Conservation (phyloP, 176 grass and related monocot genomes). For the Cenchrus fungigraminus region DNA sequence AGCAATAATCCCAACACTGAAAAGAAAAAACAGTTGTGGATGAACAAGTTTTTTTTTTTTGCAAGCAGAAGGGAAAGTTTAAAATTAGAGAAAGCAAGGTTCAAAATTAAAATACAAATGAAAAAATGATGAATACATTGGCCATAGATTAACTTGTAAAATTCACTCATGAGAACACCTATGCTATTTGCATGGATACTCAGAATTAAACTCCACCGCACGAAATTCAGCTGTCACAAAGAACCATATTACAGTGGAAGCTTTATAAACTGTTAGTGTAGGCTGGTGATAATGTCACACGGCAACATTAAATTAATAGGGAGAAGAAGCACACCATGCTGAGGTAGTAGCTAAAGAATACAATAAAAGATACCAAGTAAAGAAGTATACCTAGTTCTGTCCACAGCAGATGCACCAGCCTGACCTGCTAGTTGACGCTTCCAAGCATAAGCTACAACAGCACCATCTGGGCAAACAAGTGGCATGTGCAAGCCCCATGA, state of each 20-base stretch:
- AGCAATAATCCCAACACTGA: not conserved
- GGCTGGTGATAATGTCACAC: slow-evolving; percentile 14
- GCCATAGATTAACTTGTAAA: not conserved
- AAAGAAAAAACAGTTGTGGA: not conserved
- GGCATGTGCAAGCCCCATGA: slow-evolving; percentile 99
- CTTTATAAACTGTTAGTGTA: not conserved
- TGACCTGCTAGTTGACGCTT: slow-evolving; percentile 98
- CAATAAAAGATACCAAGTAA: slow-evolving; percentile 27
- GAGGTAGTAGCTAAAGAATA: slow-evolving; percentile 1
- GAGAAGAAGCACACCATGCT: slow-evolving; percentile 5
- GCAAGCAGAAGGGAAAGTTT: not conserved
- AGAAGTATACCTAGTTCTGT: slow-evolving; percentile 80
- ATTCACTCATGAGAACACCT: not conserved
- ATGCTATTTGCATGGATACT: not conserved
- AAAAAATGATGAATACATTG: not conserved
- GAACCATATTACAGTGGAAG: slow-evolving; percentile 15
- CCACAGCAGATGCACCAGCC: slow-evolving; percentile 98
- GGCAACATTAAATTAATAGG: slow-evolving; percentile 11
- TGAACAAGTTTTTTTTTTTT: not conserved
- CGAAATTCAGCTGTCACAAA: slow-evolving; percentile 17
- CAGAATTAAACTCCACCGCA: not conserved
- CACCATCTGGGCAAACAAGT: slow-evolving; percentile 98
- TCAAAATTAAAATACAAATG: slow-evolving; percentile 1
- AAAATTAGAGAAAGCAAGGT: slow-evolving; percentile 22
- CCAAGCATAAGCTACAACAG: slow-evolving; percentile 99